A percentile compares a stretch with the other conserved stretches of the same genome.
Evolutionary conservation across 768 basidiomycete species (phyloP).

Genomic region (Naganishia kalamii): DNA sequence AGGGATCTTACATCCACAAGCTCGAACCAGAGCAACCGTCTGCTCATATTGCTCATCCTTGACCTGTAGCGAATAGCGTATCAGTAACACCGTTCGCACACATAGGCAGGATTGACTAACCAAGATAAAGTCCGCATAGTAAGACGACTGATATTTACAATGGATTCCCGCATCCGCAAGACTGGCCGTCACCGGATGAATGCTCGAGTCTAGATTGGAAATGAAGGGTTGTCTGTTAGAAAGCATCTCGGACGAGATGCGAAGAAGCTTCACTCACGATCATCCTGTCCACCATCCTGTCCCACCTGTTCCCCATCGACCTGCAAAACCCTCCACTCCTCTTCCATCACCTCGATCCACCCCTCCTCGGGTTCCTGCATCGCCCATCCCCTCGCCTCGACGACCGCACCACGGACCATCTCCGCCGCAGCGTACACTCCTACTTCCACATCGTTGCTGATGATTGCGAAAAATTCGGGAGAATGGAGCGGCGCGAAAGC

Average conservation of each 20-base stretch:
- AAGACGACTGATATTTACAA: constrained; percentile 9
- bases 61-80: background rate
- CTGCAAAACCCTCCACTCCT: background rate
- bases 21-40: background rate
- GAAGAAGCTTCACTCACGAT: background rate
- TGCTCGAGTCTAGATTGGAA: background rate
- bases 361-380: background rate
- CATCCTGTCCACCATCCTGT: background rate
- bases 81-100: background rate
- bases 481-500: background rate
- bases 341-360: constrained; percentile 9
- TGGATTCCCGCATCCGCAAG: constrained; percentile 1
- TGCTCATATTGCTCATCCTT: background rate
- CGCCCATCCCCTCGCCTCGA: background rate
- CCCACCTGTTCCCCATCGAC: background rate
- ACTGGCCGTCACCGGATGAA: background rate
- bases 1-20: background rate
- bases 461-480: constrained; percentile 4
- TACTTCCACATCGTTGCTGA: background rate
- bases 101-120: background rate
- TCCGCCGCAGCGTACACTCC: constrained; percentile 3
- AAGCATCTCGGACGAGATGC: background rate
- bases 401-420: background rate
- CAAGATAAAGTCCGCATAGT: constrained; percentile 1
- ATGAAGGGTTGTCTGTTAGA: background rate